Base-by-base conservation (phyloP, 1,284 basidiomycete species). In the Leccinum solheimii region DNA sequence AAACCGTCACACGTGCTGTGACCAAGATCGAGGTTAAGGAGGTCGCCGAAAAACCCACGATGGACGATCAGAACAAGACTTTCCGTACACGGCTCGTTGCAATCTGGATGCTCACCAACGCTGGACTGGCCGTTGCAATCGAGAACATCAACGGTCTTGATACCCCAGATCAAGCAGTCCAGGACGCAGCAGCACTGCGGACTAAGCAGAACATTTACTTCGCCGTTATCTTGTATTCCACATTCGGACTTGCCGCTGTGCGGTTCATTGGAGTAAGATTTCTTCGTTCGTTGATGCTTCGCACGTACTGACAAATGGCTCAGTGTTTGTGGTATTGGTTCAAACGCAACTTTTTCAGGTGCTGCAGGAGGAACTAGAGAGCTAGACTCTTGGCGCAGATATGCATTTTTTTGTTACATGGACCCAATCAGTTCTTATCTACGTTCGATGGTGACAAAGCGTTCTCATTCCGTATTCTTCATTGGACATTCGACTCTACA, bases 1-100 rank as follows among this genome's bases (percentile, higher is more conserved):
- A 92, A 69, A 97, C 96, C 0, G 96, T 98, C 5, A 91, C 88
- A 13, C 91, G 97, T 59, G 96, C 96, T 0, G 86, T 98, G 57
- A 90, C 93, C 40, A 94, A 95, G 71, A 77, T 91, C 65, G 83
- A 89, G 23, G 81, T 81, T 32, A 86, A 87, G 65, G 89, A 92
- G 61, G 86, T 76, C 0, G 60, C 80, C 3, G 94, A 96, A 72
- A 90, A 89, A 74, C 94, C 95, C 0, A 96, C 87, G 13, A 84
- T 92, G 84, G 95, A 97, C 72, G 94, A 95, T 72, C 83, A 90
- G 76, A 97, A 97, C 80, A 92, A 90, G 78, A 96, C 95, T 1
- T 97, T 97, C 90, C 88, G 95, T 65, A 96, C 94, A 1, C 88
- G 92, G 64, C 81, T 95, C 8, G 92, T 96, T 56, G 86, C 90